Base-by-base conservation (phyloP, 164 flowering plant species). In the Taxillus chinensis region DNA sequence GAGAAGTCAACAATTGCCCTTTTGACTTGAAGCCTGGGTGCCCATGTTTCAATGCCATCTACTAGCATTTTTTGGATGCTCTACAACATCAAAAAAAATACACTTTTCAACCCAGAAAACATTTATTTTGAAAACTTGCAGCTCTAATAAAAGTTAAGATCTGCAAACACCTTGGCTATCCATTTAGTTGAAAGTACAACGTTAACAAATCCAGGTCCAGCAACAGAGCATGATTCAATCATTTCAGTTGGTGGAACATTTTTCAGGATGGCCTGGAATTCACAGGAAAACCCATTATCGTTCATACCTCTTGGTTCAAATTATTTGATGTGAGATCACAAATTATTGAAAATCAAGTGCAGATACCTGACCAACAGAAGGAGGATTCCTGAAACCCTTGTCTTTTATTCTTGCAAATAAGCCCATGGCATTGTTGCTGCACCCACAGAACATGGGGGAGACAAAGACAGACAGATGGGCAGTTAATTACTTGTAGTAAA, bases 1-100 rank as follows among this genome's bases (percentile, higher is more conserved):
- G 97, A 90, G 69, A 93, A 93, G 71, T 93, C 99, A 67, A 93
- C 97, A 40, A 90, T 82, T 9, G 92, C 97, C 69, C 79, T 86
- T 60, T 69, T 80, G 16, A 93, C 64, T 38, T 66, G 60, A 56
- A 87, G 83, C 56, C 52, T 74, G 2, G 99, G 99, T n/a, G 97
- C 83, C 97, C 96, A 93, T 46, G 78, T 77, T 39, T 75, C 86
- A 66, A 90, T 82, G 45, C 97, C 99, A 62, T 75, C 72, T 45
- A 66, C 63, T 10, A 93, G 83, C 99, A 93, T 93, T 65, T 77
- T 83, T 63, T 87, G 88, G 67, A 93, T 80, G 60, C 70, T 84
- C 97, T 90, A 83, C 73, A 78, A 8, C 7, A 69, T n/a, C 59
- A 73, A 61, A 3, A 55, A 55, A 55, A 11, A 43, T 27, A 55